Base-by-base conservation (phyloP, 176 grass and related monocot species). In the Oryza meyeriana region DNA sequence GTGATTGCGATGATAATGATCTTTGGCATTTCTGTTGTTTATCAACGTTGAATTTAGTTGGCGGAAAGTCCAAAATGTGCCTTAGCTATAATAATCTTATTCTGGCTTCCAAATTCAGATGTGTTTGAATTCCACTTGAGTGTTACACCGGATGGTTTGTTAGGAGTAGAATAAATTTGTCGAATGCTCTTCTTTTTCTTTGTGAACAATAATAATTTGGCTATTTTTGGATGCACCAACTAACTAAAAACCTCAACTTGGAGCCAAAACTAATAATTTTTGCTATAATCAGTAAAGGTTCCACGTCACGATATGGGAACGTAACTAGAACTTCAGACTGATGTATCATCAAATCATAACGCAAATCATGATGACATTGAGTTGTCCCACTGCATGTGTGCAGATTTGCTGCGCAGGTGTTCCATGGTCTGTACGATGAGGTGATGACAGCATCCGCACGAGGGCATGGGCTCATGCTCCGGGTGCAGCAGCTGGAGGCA, bases 401-500 rank as follows among this genome's bases (percentile, higher is more conserved):
- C 80, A 95, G 93, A 76, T 95, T 95, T 81, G 55, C 90, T 25
- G 89, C 87, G 8, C 81, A 89, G 57, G 83, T 98, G 44, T 98
- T 95, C 74, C 71, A 95, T 41, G 80, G 89, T 0, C 85, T 98
- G 77, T 90, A 95, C 42, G 90, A 94, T 76, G 86, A 98, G 64
- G 87, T 98, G 47, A 87, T 89, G 70, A 89, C 57, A 18, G 75
- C 85, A 6, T 84, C 96, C 55, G 87, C 92, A 2, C 81, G 91
- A 88, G 93, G 93, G 18, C 75, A 95, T 63, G 88, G 75, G 3
- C 59, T 95, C 62, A 82, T 93, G 42, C 85, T 90, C 80, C 90
- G 90, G 76, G 88, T 85, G 70, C 90, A 95, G 73, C 90, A 93
- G 59, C 81, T 95, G 84, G 96, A 99, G 72, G 81, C 79, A 41